phyloP scores from a whole-genome alignment of 2,329 filamentous ascomycete genomes.

The Aspergillus neoniger region DNA sequence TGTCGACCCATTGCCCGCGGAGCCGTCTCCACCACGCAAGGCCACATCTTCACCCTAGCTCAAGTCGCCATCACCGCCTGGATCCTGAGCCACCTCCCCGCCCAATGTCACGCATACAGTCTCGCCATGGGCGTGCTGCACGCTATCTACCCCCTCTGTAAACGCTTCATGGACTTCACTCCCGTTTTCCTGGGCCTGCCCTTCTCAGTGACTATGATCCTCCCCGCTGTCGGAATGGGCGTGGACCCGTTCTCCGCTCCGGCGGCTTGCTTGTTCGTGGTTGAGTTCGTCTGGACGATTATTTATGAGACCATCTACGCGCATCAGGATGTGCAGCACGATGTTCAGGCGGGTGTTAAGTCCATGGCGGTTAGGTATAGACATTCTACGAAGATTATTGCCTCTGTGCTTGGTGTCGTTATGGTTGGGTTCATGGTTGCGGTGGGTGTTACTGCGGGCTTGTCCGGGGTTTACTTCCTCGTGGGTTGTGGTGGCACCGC shows the following conservation, averaged over 20 bases:
- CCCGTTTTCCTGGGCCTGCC: neutral
- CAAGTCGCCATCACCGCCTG: neutral
- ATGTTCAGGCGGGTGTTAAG: neutral
- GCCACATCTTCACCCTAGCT: conserved; percentile 56
- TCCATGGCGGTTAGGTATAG: neutral
- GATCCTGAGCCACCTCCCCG: neutral
- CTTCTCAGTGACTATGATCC: neutral
- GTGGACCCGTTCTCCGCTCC: neutral
- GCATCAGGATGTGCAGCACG: neutral
- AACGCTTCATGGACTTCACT: neutral
- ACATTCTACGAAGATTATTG: too few relatives aligned
- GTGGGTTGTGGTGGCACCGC: too few relatives aligned
- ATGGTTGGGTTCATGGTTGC: too few relatives aligned
- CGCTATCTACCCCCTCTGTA: neutral
- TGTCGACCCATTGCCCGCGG: conserved; percentile 78
- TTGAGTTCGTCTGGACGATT: neutral
- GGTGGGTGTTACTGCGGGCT: too few relatives aligned
- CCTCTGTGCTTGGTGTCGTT: too few relatives aligned
- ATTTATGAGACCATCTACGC: neutral
- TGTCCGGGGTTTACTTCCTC: too few relatives aligned
- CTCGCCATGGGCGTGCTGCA: neutral
- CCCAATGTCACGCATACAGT: neutral
- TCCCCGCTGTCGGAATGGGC: neutral
- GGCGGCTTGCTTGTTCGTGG: neutral
- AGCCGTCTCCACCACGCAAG: conserved; percentile 72